These are phyloP conservation scores for Medicago arabica DNA, from an alignment of 306 rosid species.

Conservation along the genomic window DNA sequence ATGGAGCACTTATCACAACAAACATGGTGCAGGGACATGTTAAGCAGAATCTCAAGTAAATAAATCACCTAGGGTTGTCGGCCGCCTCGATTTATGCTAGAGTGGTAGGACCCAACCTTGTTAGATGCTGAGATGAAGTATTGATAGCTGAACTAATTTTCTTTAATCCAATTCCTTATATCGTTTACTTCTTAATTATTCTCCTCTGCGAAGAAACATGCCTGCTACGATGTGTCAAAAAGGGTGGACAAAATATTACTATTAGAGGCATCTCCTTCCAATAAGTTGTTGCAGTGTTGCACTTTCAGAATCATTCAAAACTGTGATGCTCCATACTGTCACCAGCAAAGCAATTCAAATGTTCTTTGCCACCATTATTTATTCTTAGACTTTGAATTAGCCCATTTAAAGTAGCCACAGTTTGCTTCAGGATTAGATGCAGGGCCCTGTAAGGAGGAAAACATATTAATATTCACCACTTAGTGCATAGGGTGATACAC, in stretches of 20 bases:
- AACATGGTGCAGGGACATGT: constrained; percentile 18
- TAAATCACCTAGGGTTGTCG: constrained; percentile 1
- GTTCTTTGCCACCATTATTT: constrained; percentile 39
- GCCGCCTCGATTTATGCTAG: not conserved
- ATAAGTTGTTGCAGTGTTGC: not conserved
- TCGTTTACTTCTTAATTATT: not conserved
- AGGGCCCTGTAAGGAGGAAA: constrained; percentile 71
- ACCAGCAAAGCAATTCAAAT: constrained; percentile 5
- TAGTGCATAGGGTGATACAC: constrained; percentile 6
- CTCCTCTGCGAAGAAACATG: not conserved
- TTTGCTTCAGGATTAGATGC: constrained; percentile 91
- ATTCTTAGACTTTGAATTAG: constrained; percentile 75
- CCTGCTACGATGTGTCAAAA: not conserved
- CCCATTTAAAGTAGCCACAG: constrained; percentile 91
- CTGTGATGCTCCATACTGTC: constrained; percentile 23
- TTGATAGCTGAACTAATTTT: not conserved
- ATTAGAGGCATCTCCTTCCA: constrained; percentile 26
- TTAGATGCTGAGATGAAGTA: constrained; percentile 17
- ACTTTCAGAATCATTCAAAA: constrained; percentile 17
- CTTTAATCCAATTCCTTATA: not conserved
- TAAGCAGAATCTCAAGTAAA: not conserved
- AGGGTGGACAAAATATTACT: constrained; percentile 8
- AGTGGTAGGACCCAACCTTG: not conserved
- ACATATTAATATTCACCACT: constrained; percentile 27
- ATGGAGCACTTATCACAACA: constrained; percentile 23